Evolutionary conservation across 2,329 filamentous ascomycete genomes (phyloP), one percentile per base, ranked within the genome.

Genomic region (Mycocentrospora acerina): DNA sequence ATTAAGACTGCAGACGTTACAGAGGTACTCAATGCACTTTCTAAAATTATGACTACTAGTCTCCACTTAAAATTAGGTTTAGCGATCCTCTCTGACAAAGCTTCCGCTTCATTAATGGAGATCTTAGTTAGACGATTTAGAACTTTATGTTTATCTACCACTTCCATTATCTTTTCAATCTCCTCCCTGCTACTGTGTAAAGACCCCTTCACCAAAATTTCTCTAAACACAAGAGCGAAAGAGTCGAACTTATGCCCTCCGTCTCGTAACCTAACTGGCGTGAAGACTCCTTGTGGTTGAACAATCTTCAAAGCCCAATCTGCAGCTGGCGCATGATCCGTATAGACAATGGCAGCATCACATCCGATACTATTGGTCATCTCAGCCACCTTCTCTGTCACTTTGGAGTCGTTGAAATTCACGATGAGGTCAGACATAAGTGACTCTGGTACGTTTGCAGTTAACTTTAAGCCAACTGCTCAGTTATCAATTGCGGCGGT

Each of bases 251-350:
- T 36, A 17, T 35, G 36, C 0, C 40, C 30, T 13, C 31, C 32
- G 4, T 29, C 31, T 8, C 39, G 49, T 18, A 53, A 15, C 3
- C 49, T 49, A 10, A 53, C 26, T 10, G 37, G 32, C 1, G 51
- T 39, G 12, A 19, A 40, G 3, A 42, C 27, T 3, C 43, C 49
- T 24, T 31, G 28, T 2, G 51, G 41, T 7, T 32, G 24, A 16
- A 51, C 18, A 4, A 43, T 24, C 19, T 51, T 44, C 7, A 49
- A 16, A 7, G 29, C 37, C 51, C 49, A 48, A 17, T 38, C 26
- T 7, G 24, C 40, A 3, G 38, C 46, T 2, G 36, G 16, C 1
- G 43, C 32, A 18, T 44, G 13, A 24, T 55, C 49, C 4, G 48
- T 52, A 14, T 46, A 48, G 15, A 38, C 36, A 9, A 51, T 28